phyloP scores from a whole-genome alignment of 257 asterid species.

The Vinca minor region DNA sequence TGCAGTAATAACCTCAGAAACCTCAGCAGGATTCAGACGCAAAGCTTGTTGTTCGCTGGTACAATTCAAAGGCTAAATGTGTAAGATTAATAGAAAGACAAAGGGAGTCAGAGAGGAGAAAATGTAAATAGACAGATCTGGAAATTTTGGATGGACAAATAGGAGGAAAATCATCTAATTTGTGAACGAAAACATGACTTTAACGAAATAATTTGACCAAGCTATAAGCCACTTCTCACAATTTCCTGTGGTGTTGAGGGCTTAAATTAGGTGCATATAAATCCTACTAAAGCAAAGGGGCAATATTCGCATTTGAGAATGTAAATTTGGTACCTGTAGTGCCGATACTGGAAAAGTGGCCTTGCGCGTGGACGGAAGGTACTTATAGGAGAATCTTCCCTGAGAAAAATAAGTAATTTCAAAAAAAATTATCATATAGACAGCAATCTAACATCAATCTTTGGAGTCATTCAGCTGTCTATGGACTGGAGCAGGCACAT shows the following conservation, averaged over 20 bases:
- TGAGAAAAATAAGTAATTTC: slow-evolving; percentile 30
- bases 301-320: neutral
- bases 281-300: neutral
- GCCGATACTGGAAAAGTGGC: slow-evolving; percentile 98
- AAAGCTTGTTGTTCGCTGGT: slow-evolving; percentile 93
- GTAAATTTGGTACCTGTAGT: slow-evolving; percentile 59
- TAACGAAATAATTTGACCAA: neutral
- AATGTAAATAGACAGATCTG: neutral
- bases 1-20: slow-evolving; percentile 90
- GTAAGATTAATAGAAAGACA: slow-evolving; percentile 13
- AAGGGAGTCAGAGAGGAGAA: slow-evolving; percentile 1
- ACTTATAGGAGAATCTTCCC: slow-evolving; percentile 86
- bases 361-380: slow-evolving; percentile 91
- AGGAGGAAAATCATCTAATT: neutral
- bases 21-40: slow-evolving; percentile 91
- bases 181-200: too few species aligned
- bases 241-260: neutral
- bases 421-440: slow-evolving; percentile 17
- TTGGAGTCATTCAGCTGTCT: neutral
- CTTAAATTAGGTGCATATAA: neutral
- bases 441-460: neutral
- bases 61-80: slow-evolving; percentile 25
- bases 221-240: too few species aligned
- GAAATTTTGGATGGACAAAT: neutral
- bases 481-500: neutral